These are phyloP conservation scores for Plasmodium yoelii DNA, from an alignment of 169 alveolate genomes.

Conservation along the genomic window DNA sequence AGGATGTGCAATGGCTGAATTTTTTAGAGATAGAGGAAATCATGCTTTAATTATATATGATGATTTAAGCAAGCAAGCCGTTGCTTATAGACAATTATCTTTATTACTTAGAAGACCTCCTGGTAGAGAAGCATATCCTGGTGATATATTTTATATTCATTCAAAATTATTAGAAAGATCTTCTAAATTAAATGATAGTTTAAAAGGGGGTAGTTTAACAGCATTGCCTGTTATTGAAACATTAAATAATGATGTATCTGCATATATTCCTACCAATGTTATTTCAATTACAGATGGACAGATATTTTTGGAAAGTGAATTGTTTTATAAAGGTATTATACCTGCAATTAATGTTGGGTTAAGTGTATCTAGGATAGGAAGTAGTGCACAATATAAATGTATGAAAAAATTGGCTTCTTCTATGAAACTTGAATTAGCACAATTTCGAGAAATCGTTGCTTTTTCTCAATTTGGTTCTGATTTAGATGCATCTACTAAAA, in stretches of 20 bases:
- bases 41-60: slow-evolving; percentile 97
- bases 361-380: slow-evolving; percentile 97
- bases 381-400: slow-evolving; percentile 96
- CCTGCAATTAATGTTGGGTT: slow-evolving; percentile 99
- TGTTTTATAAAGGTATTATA: slow-evolving; percentile 97
- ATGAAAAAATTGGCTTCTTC: slow-evolving; percentile 94
- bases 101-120: slow-evolving; percentile 96
- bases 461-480: slow-evolving; percentile 98
- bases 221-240: slow-evolving; percentile 99
- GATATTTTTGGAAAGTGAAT: slow-evolving; percentile 97
- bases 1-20: slow-evolving; percentile 99
- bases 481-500: slow-evolving; percentile 96
- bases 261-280: slow-evolving; percentile 98
- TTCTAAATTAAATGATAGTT: slow-evolving; percentile 94
- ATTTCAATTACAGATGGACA: slow-evolving; percentile 98
- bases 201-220: slow-evolving; percentile 97
- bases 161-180: slow-evolving; percentile 97
- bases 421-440: slow-evolving; percentile 96
- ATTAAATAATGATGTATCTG: slow-evolving; percentile 98
- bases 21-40: slow-evolving; percentile 97
- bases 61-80: slow-evolving; percentile 98
- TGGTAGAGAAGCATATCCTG: slow-evolving; percentile 98
- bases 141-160: slow-evolving; percentile 98
- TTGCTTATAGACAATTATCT: slow-evolving; percentile 97
- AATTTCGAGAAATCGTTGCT: slow-evolving; percentile 97